phyloP scores from a whole-genome alignment of 2,329 filamentous ascomycete species.

The Verticillium albo-atrum region DNA sequence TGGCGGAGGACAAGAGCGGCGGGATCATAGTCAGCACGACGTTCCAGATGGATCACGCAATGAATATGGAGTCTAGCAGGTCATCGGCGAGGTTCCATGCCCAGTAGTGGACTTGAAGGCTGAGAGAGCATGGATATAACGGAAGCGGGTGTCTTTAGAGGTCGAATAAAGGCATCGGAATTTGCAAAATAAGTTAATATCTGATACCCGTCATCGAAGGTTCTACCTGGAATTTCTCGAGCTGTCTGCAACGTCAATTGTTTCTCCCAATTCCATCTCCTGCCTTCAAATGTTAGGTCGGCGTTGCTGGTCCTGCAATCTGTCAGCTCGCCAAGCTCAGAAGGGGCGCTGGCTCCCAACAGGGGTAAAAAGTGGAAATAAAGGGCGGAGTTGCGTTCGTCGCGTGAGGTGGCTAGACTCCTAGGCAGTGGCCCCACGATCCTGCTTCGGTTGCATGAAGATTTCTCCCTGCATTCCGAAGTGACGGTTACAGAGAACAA shows the following conservation, averaged over 20 bases:
- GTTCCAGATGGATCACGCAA: conserved; percentile 3
- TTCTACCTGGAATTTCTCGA: too few relatives aligned
- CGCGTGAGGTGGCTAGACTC: background rate
- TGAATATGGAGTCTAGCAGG: background rate
- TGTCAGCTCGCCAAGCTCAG: too few relatives aligned
- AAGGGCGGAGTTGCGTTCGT: background rate
- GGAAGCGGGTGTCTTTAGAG: too few relatives aligned
- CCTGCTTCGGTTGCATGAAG: background rate
- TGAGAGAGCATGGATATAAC: background rate
- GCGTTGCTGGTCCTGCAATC: too few relatives aligned
- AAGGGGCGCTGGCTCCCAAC: too few relatives aligned
- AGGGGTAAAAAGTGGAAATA: background rate
- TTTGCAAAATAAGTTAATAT: too few relatives aligned
- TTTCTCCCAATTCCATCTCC: too few relatives aligned
- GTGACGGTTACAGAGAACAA: background rate
- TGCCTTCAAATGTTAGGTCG: too few relatives aligned
- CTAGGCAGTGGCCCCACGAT: background rate
- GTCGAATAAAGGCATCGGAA: too few relatives aligned
- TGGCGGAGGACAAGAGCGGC: background rate
- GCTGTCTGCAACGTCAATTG: too few relatives aligned
- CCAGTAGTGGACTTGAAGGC: background rate
- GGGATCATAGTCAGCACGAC: conserved; percentile 8
- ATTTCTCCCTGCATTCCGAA: background rate
- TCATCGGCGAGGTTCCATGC: background rate
- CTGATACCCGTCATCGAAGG: too few relatives aligned